A percentile compares a stretch with the other conserved stretches of the same genome.
phyloP scores from a whole-genome alignment of 148 eudicot genomes.

The Rhododendron ferrugineum region DNA sequence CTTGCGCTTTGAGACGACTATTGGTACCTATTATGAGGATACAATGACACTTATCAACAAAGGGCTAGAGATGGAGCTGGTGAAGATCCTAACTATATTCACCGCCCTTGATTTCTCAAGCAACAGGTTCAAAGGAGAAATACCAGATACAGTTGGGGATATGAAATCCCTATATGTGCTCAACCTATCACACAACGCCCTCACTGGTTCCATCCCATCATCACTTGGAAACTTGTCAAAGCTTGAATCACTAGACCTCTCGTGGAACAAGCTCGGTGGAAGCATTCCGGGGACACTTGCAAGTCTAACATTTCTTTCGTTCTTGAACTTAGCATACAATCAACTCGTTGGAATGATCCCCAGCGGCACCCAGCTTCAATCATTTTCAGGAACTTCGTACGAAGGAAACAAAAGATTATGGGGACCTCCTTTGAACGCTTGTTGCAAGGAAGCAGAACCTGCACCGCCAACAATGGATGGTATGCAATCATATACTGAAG shows the following conservation, averaged over 20 bases:
- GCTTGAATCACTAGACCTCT: slow-evolving; percentile 12
- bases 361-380: slow-evolving; percentile 15
- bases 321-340: slow-evolving; percentile 35
- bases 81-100: slow-evolving; percentile 37
- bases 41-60: slow-evolving; percentile 29
- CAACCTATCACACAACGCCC: slow-evolving; percentile 31
- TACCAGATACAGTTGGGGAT: slow-evolving; percentile 19
- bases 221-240: slow-evolving; percentile 20
- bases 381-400: slow-evolving; percentile 21
- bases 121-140: slow-evolving; percentile 29
- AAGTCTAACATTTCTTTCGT: slow-evolving; percentile 24
- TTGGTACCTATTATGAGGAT: slow-evolving; percentile 7
- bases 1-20: not conserved
- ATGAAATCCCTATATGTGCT: slow-evolving; percentile 27
- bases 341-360: slow-evolving; percentile 30
- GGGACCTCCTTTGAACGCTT: slow-evolving; percentile 10
- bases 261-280: slow-evolving; percentile 17
- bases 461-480: too few species aligned
- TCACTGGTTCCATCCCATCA: slow-evolving; percentile 33
- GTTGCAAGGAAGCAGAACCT: too few species aligned
- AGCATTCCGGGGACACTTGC: slow-evolving; percentile 23
- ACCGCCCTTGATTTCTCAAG: slow-evolving; percentile 36
- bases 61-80: slow-evolving; percentile 30
- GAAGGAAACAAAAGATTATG: slow-evolving; percentile 26
- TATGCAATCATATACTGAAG: too few species aligned